A percentile compares a stretch with the other conserved stretches of the same genome.
These are phyloP conservation scores for Venturia pyrina DNA, from an alignment of 2,329 filamentous ascomycete genomes.

Conservation along the genomic window DNA sequence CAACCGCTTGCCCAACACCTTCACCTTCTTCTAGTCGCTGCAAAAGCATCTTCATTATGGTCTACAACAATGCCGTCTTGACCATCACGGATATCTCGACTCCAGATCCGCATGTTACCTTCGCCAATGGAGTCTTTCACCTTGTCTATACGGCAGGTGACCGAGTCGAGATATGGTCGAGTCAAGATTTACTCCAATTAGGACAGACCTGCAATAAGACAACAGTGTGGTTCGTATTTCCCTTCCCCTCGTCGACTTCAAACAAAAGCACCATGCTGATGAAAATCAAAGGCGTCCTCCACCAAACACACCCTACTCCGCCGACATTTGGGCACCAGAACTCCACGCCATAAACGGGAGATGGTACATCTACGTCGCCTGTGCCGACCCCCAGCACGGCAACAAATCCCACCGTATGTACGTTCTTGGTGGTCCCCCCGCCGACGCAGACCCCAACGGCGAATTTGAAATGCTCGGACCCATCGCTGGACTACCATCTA, in stretches of 20 bases:
- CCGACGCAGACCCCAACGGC: constrained; percentile 19
- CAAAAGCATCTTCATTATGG: not conserved
- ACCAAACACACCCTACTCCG: constrained; percentile 32
- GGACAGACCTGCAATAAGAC: not conserved
- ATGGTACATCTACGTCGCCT: constrained; percentile 46
- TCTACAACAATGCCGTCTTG: constrained; percentile 31
- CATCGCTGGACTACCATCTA: constrained; percentile 29
- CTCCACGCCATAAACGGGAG: constrained; percentile 39
- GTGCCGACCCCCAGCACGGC: constrained; percentile 30
- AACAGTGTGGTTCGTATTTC: constrained; percentile 2
- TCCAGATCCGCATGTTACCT: constrained; percentile 36
- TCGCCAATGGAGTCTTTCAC: constrained; percentile 33
- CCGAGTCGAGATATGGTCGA: constrained; percentile 13
- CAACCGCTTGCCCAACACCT: too few relatives aligned
- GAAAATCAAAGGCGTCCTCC: constrained; percentile 26
- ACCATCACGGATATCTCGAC: constrained; percentile 31
- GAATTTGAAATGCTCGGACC: constrained; percentile 34
- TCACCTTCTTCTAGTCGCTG: too few relatives aligned
- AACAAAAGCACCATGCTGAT: constrained; percentile 17
- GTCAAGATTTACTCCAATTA: not conserved
- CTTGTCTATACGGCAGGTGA: constrained; percentile 20
- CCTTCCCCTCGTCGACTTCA: not conserved
- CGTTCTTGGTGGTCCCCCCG: constrained; percentile 32
- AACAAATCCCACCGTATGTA: constrained; percentile 37
- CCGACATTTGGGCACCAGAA: constrained; percentile 46